A percentile compares a stretch with the other conserved stretches of the same genome.
phyloP scores from a whole-genome alignment of 352 stramenopile genomes.

The Pythium sp. region DNA sequence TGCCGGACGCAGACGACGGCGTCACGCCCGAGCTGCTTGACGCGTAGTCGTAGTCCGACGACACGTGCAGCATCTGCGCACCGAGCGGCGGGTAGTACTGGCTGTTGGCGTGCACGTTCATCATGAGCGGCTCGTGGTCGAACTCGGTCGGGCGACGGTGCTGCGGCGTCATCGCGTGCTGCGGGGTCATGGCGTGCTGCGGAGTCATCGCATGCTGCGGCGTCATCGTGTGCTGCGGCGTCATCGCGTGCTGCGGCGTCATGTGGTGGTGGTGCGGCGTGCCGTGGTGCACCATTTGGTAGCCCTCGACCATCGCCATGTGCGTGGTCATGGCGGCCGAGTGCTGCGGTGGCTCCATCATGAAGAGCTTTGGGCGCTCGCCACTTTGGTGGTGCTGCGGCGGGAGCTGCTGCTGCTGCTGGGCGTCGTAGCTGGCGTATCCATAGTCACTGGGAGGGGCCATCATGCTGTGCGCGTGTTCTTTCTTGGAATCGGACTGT shows the following conservation, averaged over 20 bases:
- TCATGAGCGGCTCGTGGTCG: conserved; percentile 59
- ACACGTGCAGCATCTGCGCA: conserved; percentile 56
- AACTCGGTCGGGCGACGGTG: conserved; percentile 34
- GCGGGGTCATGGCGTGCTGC: conserved; percentile 41
- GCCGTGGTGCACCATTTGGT: conserved; percentile 48
- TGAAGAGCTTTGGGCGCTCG: conserved; percentile 56
- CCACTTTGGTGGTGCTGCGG: conserved; percentile 39
- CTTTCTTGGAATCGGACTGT: conserved; percentile 13
- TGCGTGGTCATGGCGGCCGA: conserved; percentile 18
- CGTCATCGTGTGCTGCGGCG: conserved; percentile 36
- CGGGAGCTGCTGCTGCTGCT: conserved; percentile 6
- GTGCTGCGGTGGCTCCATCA: conserved; percentile 28
- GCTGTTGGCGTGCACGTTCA: conserved; percentile 38
- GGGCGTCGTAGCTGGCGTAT: conserved; percentile 16
- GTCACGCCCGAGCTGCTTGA: conserved; percentile 36
- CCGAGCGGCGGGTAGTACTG: conserved; percentile 51
- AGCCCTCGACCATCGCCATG: conserved; percentile 24
- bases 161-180: conserved; percentile 46
- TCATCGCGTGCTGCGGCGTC: conserved; percentile 39
- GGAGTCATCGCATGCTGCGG: conserved; percentile 41
- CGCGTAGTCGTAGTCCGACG: conserved; percentile 51
- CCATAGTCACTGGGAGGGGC: conserved; percentile 16
- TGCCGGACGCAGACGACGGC: conserved; percentile 26
- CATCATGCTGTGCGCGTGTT: conserved; percentile 9
- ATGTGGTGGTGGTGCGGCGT: conserved; percentile 31